Evolutionary conservation across 176 grass and related monocot genomes (phyloP).

Genomic region (Oryza meridionalis): DNA sequence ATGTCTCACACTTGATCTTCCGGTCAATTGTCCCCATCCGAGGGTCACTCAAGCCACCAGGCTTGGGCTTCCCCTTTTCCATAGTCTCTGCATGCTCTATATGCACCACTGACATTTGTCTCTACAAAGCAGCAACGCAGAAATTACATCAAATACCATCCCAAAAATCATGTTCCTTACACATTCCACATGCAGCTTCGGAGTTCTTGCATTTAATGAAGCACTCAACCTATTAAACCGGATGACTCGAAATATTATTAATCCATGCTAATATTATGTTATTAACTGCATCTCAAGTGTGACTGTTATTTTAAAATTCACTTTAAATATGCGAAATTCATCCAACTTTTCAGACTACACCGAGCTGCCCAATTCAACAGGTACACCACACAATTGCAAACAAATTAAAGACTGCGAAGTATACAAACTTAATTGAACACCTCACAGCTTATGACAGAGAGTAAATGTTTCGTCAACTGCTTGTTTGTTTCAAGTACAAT

Average conservation of each 20-base stretch:
- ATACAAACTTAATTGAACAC: not conserved
- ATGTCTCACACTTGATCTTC: constrained; percentile 96
- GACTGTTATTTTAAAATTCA: not conserved
- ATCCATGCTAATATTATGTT: not conserved
- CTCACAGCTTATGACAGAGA: not conserved
- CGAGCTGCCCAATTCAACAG: not conserved
- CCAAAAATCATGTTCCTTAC: not conserved
- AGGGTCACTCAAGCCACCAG: constrained; percentile 87
- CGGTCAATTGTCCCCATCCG: constrained; percentile 88
- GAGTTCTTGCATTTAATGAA: not conserved
- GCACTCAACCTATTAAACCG: not conserved
- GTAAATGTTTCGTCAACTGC: not conserved
- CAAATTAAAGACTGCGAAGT: not conserved
- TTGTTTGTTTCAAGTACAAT: not conserved
- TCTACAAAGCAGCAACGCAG: constrained; percentile 53
- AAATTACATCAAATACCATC: constrained; percentile 8
- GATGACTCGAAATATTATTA: not conserved
- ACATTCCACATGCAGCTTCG: not conserved
- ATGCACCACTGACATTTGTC: constrained; percentile 96
- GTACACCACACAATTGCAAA: not conserved
- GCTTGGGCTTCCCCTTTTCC: constrained; percentile 93
- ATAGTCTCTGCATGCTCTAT: constrained; percentile 92
- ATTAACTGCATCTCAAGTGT: too few relatives aligned
- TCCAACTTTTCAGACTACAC: too few relatives aligned
- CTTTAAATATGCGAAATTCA: not conserved